phyloP scores from a whole-genome alignment of 2,329 filamentous ascomycete species.

The Paecilomyces niveus region DNA sequence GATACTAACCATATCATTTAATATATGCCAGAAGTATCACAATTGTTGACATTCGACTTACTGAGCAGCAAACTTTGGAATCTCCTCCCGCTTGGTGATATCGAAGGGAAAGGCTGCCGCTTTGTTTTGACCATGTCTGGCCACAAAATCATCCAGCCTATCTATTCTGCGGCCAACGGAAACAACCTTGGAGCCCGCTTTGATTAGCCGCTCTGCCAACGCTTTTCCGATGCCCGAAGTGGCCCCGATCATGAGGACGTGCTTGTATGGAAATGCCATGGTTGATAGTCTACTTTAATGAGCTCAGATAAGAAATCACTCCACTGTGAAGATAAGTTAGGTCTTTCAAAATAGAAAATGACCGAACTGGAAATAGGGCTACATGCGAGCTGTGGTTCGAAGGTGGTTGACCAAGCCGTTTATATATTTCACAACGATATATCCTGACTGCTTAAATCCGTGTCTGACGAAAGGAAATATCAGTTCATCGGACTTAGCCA shows the following conservation, averaged over 20 bases:
- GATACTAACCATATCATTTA: not conserved
- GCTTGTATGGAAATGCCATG: constrained; percentile 51
- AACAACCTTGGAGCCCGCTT: constrained; percentile 46
- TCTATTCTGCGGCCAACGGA: constrained; percentile 50
- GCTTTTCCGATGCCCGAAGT: constrained; percentile 49
- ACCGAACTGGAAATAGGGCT: not conserved
- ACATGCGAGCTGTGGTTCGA: not conserved
- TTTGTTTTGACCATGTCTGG: not conserved
- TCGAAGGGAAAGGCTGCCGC: not conserved
- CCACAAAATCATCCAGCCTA: constrained; percentile 43
- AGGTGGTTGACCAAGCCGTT: not conserved
- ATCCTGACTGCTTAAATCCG: not conserved
- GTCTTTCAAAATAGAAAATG: not conserved
- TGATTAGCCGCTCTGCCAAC: constrained; percentile 42
- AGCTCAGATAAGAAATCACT: too few relatives aligned
- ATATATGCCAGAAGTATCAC: too few relatives aligned
- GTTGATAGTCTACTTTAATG: not conserved
- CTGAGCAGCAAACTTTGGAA: not conserved
- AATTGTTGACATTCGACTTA: too few relatives aligned
- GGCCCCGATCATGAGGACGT: constrained; percentile 49
- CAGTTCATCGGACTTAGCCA: not conserved
- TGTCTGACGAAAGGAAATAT: not conserved
- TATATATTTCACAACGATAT: not conserved
- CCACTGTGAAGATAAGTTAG: too few relatives aligned
- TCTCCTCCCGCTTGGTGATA: not conserved